phyloP scores from a whole-genome alignment of 768 basidiomycete genomes.

The Amanita thiersii region DNA sequence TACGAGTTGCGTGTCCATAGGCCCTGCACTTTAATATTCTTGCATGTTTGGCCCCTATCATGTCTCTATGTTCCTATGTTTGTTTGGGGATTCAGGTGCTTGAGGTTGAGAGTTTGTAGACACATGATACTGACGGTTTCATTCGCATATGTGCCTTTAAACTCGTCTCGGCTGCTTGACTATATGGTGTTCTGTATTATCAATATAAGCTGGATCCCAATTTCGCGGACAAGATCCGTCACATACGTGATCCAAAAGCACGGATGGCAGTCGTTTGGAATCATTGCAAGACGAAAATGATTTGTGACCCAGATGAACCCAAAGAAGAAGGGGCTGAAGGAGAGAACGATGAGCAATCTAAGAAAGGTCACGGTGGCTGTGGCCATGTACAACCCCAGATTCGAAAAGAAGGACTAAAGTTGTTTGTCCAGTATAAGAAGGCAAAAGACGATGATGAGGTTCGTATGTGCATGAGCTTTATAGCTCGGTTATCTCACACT shows the following conservation, averaged over 20 bases:
- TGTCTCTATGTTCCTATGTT: conserved; percentile 28
- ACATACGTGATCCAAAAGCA: conserved; percentile 77
- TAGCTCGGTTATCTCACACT: conserved; percentile 12
- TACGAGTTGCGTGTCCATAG: conserved; percentile 39
- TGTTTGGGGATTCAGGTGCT: conserved; percentile 17
- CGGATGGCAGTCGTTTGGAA: conserved; percentile 84
- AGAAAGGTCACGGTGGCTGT: conserved; percentile 95
- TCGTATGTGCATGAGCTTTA: conserved; percentile 21
- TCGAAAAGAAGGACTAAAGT: conserved; percentile 90
- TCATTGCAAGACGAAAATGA: conserved; percentile 81
- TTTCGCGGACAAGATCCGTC: conserved; percentile 83
- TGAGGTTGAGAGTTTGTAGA: conserved; percentile 24
- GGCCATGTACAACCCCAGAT: conserved; percentile 86
- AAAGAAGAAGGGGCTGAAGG: conserved; percentile 74
- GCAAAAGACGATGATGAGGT: conserved; percentile 95
- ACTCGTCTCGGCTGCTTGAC: conserved; percentile 19
- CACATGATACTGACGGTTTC: conserved; percentile 58
- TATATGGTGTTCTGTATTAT: conserved; percentile 13
- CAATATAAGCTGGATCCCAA: conserved; percentile 68
- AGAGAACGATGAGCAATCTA: conserved; percentile 59
- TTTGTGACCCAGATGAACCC: conserved; percentile 83
- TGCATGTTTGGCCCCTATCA: conserved; percentile 56
- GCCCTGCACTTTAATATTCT: conserved; percentile 58
- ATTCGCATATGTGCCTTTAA: conserved; percentile 42
- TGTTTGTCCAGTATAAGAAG: conserved; percentile 92